Evolutionary conservation across 2,329 filamentous ascomycete genomes (phyloP), one percentile per base, ranked within the genome.

Genomic region (Zymoseptoria passerinii): DNA sequence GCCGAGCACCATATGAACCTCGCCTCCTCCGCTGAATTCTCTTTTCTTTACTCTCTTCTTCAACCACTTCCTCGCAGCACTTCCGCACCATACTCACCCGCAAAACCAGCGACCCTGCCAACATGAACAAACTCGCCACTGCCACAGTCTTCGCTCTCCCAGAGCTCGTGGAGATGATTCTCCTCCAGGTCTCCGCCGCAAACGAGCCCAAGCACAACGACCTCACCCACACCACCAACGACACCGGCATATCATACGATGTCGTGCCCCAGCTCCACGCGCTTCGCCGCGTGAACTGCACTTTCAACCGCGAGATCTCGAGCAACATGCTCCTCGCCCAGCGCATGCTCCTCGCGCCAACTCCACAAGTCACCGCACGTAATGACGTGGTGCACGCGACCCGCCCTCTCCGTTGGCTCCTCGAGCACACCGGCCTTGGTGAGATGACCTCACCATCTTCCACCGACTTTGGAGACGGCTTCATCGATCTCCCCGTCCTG

Each of bases 131-230:
- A 44, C 35, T 44, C 35, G 35, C 35, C 35, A 16, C 35, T 16
- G n/a, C 35, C 35, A 44, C 13, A 13, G 70, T 73, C 51, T 55
- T 74, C 54, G 50, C 62, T 40, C 66, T 70, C 3, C 67, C 72
- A 16, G 72, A 74, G 58, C 67, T 74, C 55, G 66, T 73, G 44
- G 70, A 73, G 58, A 54, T 67, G 50, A 68, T 74, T 55, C 68
- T 74, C 23, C 54, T 62, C 13, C 55, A 70, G 19, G 7, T 53
- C 19, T 35, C 28, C 51, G 13, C 35, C 35, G 16, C 35, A 16
- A 44, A 44, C 13, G 13, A 13, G 35, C 13, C 16, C 35, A 44
- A n/a, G 13, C 35, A 44, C 35, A 44, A 16, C 35, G 16, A n/a
- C 35, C n/a, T 16, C 35, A 44, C 35, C 13, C 35, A 44, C 35